phyloP scores from a whole-genome alignment of 345 rosid genomes.

The Populus tremula region DNA sequence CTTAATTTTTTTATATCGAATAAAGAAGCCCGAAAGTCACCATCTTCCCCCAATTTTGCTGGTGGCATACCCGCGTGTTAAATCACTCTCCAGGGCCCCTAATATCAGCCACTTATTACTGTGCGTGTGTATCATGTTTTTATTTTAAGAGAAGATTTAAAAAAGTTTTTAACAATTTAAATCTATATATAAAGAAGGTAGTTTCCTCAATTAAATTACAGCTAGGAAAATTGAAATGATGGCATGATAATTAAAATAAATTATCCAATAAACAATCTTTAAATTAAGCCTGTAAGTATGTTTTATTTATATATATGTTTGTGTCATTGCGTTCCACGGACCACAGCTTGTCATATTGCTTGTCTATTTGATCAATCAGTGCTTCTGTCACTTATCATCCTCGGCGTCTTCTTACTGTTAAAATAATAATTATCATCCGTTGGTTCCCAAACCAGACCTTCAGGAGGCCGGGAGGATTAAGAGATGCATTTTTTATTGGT shows the following conservation, averaged over 20 bases:
- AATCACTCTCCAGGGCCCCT: not conserved
- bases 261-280: not conserved
- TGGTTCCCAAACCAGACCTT: conserved; percentile 24
- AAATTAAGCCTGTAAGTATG: not conserved
- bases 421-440: conserved; percentile 16
- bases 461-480: conserved; percentile 17
- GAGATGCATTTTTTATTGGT: conserved; percentile 6
- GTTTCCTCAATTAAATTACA: too few species aligned
- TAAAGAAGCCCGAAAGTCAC: conserved; percentile 14
- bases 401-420: conserved; percentile 10
- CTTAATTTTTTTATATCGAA: conserved; percentile 12
- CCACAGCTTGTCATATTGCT: conserved; percentile 23
- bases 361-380: conserved; percentile 15
- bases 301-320: not conserved
- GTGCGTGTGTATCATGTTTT: not conserved
- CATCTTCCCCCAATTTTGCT: conserved; percentile 7
- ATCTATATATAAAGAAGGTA: too few species aligned
- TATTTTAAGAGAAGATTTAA: too few species aligned
- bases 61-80: not conserved
- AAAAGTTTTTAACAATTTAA: too few species aligned
- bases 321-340: not conserved
- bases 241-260: not conserved
- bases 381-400: conserved; percentile 13
- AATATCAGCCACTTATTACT: not conserved
- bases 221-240: too few species aligned